Conservation (phyloP, 768 basidiomycete genomes). For the Nevesoporus exiguus region DNA sequence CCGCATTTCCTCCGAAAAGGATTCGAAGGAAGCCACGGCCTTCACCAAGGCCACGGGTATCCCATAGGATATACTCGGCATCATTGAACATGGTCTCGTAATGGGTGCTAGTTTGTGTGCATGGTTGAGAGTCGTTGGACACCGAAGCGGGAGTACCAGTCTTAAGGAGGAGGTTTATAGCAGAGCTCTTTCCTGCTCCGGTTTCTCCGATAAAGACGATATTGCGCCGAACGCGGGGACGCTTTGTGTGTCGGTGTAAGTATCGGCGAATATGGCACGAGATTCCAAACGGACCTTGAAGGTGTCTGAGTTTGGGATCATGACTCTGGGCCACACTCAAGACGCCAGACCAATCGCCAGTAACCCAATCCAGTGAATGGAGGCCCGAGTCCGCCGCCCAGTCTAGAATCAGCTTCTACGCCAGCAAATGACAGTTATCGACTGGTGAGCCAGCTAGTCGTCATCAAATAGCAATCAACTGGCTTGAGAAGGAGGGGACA, state of each 20-base stretch:
- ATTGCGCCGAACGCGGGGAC: conserved; percentile 5
- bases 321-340: background rate
- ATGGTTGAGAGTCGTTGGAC: conserved; percentile 12
- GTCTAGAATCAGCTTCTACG: background rate
- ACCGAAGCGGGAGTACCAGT: background rate
- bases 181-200: conserved; percentile 27
- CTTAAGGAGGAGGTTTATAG: conserved; percentile 24
- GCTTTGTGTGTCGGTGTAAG: background rate
- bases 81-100: conserved; percentile 7
- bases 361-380: background rate
- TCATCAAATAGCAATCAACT: background rate
- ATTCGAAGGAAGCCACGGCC: conserved; percentile 12
- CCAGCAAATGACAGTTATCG: background rate
- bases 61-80: conserved; percentile 26
- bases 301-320: background rate
- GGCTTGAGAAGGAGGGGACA: background rate
- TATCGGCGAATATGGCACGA: background rate
- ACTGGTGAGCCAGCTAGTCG: background rate
- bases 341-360: background rate
- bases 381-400: background rate
- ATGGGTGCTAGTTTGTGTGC: conserved; percentile 9
- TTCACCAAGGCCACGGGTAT: conserved; percentile 39
- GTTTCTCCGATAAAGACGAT: conserved; percentile 25
- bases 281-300: conserved; percentile 10
- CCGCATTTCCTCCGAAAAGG: conserved; percentile 11